phyloP scores from a whole-genome alignment of 2,329 filamentous ascomycete species.

The Cladosporium sp. region DNA sequence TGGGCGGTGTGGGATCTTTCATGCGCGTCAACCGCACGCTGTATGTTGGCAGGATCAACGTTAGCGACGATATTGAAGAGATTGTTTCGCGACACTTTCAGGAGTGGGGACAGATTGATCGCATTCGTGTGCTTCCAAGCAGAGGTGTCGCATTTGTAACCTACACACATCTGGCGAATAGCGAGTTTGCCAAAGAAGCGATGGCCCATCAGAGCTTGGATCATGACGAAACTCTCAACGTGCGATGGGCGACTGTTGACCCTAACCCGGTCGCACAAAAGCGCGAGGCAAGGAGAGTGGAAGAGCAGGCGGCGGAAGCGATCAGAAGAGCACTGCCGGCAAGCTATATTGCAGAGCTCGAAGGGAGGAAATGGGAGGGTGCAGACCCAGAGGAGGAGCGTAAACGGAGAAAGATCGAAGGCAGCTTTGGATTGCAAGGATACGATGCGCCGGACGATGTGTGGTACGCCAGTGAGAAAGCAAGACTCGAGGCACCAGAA shows the following conservation, averaged over 20 bases:
- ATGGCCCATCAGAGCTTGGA: constrained; percentile 95
- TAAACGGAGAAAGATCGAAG: constrained; percentile 86
- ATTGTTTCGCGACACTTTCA: constrained; percentile 90
- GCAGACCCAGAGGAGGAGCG: constrained; percentile 67
- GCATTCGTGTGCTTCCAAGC: constrained; percentile 77
- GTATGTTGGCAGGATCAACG: constrained; percentile 90
- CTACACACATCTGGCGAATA: constrained; percentile 83
- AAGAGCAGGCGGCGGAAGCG: constrained; percentile 94
- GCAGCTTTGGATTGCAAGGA: constrained; percentile 79
- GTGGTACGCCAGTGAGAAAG: constrained; percentile 78
- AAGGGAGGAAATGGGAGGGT: constrained; percentile 57
- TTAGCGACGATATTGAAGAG: constrained; percentile 95
- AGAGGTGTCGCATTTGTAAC: constrained; percentile 93
- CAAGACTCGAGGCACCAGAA: constrained; percentile 60
- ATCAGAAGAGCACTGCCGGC: constrained; percentile 82
- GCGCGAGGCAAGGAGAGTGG: constrained; percentile 78
- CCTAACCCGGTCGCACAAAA: constrained; percentile 94
- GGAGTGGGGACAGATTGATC: constrained; percentile 92
- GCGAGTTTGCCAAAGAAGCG: constrained; percentile 74
- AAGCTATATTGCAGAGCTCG: constrained; percentile 88
- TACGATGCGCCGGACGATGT: constrained; percentile 94
- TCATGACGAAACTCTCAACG: constrained; percentile 87
- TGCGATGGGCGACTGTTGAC: constrained; percentile 94
- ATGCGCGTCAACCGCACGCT: constrained; percentile 90
- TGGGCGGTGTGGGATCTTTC: constrained; percentile 94